These are phyloP conservation scores for Wickerhamomyces xylosicus DNA, from an alignment of 805 yeast species.

Conservation along the genomic window DNA sequence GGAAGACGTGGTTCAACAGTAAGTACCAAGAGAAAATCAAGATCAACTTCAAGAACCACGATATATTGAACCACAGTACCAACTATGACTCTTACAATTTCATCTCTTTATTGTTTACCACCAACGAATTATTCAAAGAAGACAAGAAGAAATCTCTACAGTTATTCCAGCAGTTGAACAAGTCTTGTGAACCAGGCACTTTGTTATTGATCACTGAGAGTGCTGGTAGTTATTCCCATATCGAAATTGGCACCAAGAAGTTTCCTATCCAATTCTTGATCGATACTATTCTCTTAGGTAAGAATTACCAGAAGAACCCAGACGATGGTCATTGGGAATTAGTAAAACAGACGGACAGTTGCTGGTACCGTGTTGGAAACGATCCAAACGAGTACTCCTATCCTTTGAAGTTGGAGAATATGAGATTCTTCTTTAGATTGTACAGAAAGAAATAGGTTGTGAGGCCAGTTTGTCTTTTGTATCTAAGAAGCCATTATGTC, in stretches of 20 bases:
- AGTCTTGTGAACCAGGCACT: slow-evolving; percentile 43
- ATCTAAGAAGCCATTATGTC: too few relatives aligned
- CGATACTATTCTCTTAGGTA: slow-evolving; percentile 60
- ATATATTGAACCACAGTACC: slow-evolving; percentile 25
- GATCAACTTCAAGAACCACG: slow-evolving; percentile 24
- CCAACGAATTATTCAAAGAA: slow-evolving; percentile 75
- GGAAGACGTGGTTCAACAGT: slow-evolving; percentile 42
- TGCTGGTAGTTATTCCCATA: slow-evolving; percentile 84
- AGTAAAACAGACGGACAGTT: slow-evolving; percentile 56
- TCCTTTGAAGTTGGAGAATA: slow-evolving; percentile 67
- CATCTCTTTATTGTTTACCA: slow-evolving; percentile 72
- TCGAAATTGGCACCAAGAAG: slow-evolving; percentile 60
- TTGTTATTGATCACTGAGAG: slow-evolving; percentile 66
- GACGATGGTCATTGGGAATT: slow-evolving; percentile 52
- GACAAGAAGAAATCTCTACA: slow-evolving; percentile 51
- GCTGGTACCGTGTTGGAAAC: slow-evolving; percentile 63
- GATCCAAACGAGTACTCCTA: slow-evolving; percentile 34
- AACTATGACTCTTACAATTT: slow-evolving; percentile 28
- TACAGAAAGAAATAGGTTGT: slow-evolving; percentile 52
- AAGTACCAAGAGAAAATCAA: slow-evolving; percentile 21
- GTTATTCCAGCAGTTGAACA: slow-evolving; percentile 43
- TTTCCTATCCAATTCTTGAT: slow-evolving; percentile 79
- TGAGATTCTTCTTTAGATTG: slow-evolving; percentile 76
- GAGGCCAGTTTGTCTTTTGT: too few relatives aligned
- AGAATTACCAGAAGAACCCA: slow-evolving; percentile 19